Evolutionary conservation across 2,329 filamentous ascomycete genomes (phyloP).

Genomic region (Cordyceps cateniannulata): DNA sequence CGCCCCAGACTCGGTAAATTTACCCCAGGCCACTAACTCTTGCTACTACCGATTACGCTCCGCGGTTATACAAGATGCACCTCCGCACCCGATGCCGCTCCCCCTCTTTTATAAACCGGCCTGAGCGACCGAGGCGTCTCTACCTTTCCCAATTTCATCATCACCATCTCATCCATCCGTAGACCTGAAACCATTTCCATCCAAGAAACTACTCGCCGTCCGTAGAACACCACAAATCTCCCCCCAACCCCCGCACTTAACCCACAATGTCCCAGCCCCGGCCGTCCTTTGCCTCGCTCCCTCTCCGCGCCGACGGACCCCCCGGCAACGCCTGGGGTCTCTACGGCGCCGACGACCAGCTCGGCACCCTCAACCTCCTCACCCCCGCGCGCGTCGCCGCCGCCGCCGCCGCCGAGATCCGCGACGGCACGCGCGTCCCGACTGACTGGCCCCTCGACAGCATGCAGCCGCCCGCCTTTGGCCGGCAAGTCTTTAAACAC

Average conservation of each 20-base stretch:
- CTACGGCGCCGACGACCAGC: conserved; percentile 43
- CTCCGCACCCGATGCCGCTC: background rate
- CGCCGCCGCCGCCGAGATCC: conserved; percentile 23
- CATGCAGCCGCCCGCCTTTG: conserved; percentile 29
- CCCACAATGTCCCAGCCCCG: conserved; percentile 5
- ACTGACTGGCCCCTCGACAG: conserved; percentile 28
- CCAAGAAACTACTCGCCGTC: background rate
- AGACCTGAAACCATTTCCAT: background rate
- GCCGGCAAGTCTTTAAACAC: conserved; percentile 24
- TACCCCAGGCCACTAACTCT: background rate
- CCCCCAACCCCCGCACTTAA: background rate
- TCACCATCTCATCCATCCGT: background rate
- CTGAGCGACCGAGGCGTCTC: background rate
- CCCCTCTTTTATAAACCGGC: background rate
- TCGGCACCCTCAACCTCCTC: conserved; percentile 49
- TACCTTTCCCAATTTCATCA: background rate
- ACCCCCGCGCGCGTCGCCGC: conserved; percentile 27
- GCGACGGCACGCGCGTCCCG: conserved; percentile 25
- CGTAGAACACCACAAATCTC: background rate
- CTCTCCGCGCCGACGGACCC: conserved; percentile 42
- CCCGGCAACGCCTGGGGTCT: conserved; percentile 51
- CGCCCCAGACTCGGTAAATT: no score
- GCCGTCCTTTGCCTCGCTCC: conserved; percentile 38
- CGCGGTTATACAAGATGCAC: background rate
- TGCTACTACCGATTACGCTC: background rate